Conservation (phyloP, 2,329 filamentous ascomycete species). For the Didymella sp. region DNA sequence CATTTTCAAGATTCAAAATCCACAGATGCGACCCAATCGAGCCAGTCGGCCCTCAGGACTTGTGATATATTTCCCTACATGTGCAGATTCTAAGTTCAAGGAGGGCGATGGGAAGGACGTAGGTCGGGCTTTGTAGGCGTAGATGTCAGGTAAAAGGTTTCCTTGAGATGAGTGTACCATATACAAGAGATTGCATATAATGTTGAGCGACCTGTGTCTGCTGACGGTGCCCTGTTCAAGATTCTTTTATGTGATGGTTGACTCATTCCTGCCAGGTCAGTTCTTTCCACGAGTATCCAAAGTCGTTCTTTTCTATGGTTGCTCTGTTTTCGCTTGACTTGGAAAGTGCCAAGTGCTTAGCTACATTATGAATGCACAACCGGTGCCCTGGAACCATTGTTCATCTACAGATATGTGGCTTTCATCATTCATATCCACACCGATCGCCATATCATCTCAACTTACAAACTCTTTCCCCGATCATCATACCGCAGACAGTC, state of each 20-base stretch:
- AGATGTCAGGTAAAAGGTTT: not conserved
- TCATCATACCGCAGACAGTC: not conserved
- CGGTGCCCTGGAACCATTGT: not conserved
- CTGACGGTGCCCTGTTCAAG: no score
- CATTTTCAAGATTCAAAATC: not conserved
- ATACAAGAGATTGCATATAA: no score
- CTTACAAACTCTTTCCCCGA: not conserved
- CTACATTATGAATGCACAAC: not conserved
- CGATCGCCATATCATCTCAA: not conserved
- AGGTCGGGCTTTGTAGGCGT: not conserved
- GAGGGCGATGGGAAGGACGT: not conserved
- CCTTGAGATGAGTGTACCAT: no score
- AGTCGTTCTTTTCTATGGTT: not conserved
- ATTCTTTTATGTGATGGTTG: no score
- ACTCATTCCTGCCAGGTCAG: no score
- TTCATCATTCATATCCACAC: not conserved
- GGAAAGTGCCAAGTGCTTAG: no score
- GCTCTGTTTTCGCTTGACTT: no score
- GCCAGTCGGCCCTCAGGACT: not conserved
- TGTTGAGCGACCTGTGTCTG: no score
- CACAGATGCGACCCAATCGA: not conserved
- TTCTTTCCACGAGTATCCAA: no score
- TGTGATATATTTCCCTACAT: not conserved
- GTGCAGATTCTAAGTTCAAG: not conserved
- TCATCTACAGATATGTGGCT: not conserved